Percentiles rank a stretch among this genome's conserved stretches.
Evolutionary conservation across 2,329 filamentous ascomycete species (phyloP).

Genomic region (Volutella citrinella): DNA sequence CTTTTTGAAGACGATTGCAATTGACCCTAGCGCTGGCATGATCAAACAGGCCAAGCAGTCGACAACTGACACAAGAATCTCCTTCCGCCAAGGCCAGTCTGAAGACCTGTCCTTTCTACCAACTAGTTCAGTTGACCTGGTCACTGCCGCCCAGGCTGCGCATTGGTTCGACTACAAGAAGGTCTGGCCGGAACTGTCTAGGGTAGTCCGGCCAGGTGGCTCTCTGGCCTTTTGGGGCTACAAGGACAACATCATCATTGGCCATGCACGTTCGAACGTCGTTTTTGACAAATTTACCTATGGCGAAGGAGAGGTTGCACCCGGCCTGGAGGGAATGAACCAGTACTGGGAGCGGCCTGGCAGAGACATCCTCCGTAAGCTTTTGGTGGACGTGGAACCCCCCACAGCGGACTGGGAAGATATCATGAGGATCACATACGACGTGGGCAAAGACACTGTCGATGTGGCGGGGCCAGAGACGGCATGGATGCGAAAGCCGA

Average conservation of each 20-base stretch:
- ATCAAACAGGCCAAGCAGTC: slow-evolving; percentile 45
- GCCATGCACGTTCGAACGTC: slow-evolving; percentile 47
- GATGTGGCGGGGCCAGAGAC: slow-evolving; percentile 29
- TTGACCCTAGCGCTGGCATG: slow-evolving; percentile 59
- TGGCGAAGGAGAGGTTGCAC: slow-evolving; percentile 41
- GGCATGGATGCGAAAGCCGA: slow-evolving; percentile 49
- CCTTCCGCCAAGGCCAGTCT: slow-evolving; percentile 47
- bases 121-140: slow-evolving; percentile 49
- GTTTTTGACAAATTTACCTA: slow-evolving; percentile 57
- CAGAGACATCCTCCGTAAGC: slow-evolving; percentile 49
- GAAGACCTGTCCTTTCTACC: slow-evolving; percentile 52
- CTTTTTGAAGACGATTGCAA: slow-evolving; percentile 50
- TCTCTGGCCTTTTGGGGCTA: slow-evolving; percentile 66
- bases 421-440: slow-evolving; percentile 53
- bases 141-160: slow-evolving; percentile 53
- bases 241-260: slow-evolving; percentile 59
- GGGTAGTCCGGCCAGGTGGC: slow-evolving; percentile 52
- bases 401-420: slow-evolving; percentile 50
- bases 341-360: slow-evolving; percentile 62
- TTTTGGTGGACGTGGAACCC: slow-evolving; percentile 49
- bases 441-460: slow-evolving; percentile 45
- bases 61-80: slow-evolving; percentile 42
- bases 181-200: slow-evolving; percentile 53
- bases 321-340: slow-evolving; percentile 49
- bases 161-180: slow-evolving; percentile 63